Evolutionary conservation across 2,329 filamentous ascomycete species (phyloP).

Genomic region (Ceratocystis papillata): DNA sequence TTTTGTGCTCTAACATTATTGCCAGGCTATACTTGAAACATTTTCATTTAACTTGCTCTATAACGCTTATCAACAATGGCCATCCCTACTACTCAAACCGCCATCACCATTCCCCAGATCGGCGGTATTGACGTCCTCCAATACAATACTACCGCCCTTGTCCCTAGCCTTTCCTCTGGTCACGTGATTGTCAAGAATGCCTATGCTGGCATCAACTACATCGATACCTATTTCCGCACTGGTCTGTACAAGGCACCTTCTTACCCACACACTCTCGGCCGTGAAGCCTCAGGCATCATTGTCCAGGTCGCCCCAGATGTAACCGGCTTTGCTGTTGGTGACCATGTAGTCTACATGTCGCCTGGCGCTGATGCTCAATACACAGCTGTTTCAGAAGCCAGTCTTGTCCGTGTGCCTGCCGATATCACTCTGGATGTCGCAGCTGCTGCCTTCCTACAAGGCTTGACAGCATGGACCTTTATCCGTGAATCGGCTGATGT

Average conservation of each 20-base stretch:
- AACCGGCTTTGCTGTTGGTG: slow-evolving; percentile 50
- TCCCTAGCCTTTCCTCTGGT: slow-evolving; percentile 43
- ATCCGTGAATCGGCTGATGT: slow-evolving; percentile 67
- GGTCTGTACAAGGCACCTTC: slow-evolving; percentile 54
- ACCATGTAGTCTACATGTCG: slow-evolving; percentile 61
- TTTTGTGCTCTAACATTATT: neutral
- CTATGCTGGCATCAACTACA: slow-evolving; percentile 56
- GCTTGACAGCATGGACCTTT: slow-evolving; percentile 70
- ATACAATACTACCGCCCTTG: slow-evolving; percentile 39
- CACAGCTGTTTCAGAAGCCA: slow-evolving; percentile 42
- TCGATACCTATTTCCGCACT: slow-evolving; percentile 65
- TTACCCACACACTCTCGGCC: slow-evolving; percentile 66
- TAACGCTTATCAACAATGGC: slow-evolving; percentile 45
- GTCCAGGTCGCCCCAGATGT: slow-evolving; percentile 47
- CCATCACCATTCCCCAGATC: slow-evolving; percentile 52
- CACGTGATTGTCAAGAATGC: slow-evolving; percentile 53
- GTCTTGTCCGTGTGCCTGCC: slow-evolving; percentile 53
- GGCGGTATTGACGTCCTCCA: slow-evolving; percentile 62
- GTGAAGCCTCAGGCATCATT: slow-evolving; percentile 65
- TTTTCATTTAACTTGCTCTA: neutral
- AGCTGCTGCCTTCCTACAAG: slow-evolving; percentile 64
- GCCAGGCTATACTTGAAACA: neutral
- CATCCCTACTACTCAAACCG: slow-evolving; percentile 54
- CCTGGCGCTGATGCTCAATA: slow-evolving; percentile 46
- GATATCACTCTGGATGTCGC: slow-evolving; percentile 50